phyloP scores from a whole-genome alignment of 1,284 basidiomycete species.

The Porodaedalea pini region DNA sequence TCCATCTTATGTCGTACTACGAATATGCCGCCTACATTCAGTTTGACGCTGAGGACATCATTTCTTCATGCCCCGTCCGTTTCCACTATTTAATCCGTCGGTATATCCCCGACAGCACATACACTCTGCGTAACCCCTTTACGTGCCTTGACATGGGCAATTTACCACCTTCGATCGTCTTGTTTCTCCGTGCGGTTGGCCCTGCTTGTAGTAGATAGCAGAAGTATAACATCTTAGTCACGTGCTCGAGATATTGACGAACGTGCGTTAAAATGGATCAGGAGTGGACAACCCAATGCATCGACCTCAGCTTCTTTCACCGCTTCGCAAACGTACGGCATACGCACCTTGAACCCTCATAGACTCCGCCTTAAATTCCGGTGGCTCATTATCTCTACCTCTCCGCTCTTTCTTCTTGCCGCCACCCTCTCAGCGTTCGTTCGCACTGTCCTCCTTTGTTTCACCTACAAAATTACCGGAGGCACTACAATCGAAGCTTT shows the following conservation, averaged over 20 bases:
- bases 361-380: not conserved
- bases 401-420: not conserved
- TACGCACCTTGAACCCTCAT: not conserved
- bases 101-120: too few species aligned
- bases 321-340: not conserved
- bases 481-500: not conserved
- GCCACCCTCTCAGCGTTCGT: not conserved
- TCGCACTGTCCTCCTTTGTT: not conserved
- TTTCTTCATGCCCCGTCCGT: too few species aligned
- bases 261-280: not conserved
- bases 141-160: too few species aligned
- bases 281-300: not conserved
- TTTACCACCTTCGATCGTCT: too few species aligned
- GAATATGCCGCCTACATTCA: too few species aligned
- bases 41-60: too few species aligned
- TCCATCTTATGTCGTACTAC: too few species aligned
- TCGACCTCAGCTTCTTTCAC: not conserved
- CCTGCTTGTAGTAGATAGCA: too few species aligned
- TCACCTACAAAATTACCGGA: not conserved
- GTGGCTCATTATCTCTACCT: not conserved
- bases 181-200: too few species aligned
- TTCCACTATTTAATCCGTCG: too few species aligned
- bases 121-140: too few species aligned
- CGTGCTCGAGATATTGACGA: not conserved
- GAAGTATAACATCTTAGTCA: not conserved